Conservation (phyloP, 2,329 filamentous ascomycete species). For the Knoxdaviesia capensis region DNA sequence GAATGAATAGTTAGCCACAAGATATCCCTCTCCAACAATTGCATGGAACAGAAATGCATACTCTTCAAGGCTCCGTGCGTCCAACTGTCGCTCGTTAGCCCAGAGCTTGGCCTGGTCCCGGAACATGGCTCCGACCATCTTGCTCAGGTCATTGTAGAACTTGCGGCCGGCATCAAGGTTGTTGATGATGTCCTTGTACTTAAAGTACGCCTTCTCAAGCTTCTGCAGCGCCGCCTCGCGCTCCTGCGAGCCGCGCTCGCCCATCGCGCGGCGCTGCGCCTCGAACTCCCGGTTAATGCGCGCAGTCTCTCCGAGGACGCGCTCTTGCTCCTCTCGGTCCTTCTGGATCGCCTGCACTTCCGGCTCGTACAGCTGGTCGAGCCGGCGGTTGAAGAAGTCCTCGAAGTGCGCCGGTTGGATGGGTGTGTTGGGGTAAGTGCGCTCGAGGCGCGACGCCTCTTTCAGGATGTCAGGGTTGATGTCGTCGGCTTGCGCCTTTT, state of each 20-base stretch:
- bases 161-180: slow-evolving; percentile 83
- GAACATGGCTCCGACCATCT: slow-evolving; percentile 62
- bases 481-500: slow-evolving; percentile 71
- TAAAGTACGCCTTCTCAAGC: slow-evolving; percentile 79
- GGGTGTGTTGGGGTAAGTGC: slow-evolving; percentile 64
- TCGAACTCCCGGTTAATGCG: slow-evolving; percentile 65
- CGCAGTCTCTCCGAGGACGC: slow-evolving; percentile 45
- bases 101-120: slow-evolving; percentile 60
- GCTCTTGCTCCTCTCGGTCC: slow-evolving; percentile 59
- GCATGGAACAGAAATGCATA: slow-evolving; percentile 18
- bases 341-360: slow-evolving; percentile 52
- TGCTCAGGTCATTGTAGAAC: slow-evolving; percentile 91
- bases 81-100: slow-evolving; percentile 59
- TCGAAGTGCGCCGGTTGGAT: slow-evolving; percentile 86
- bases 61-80: slow-evolving; percentile 63
- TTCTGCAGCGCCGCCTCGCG: slow-evolving; percentile 73
- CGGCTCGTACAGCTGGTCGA: slow-evolving; percentile 56
- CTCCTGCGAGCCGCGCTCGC: slow-evolving; percentile 41
- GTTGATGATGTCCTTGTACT: slow-evolving; percentile 87
- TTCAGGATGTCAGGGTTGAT: slow-evolving; percentile 68
- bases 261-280: slow-evolving; percentile 45
- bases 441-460: slow-evolving; percentile 70
- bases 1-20: slow-evolving; percentile 4
- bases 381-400: slow-evolving; percentile 64
- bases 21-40: background rate